A percentile compares a stretch with the other conserved stretches of the same genome.
Evolutionary conservation across 139 green algal genomes (phyloP).

Genomic region (Spirogloea muscicola): DNA sequence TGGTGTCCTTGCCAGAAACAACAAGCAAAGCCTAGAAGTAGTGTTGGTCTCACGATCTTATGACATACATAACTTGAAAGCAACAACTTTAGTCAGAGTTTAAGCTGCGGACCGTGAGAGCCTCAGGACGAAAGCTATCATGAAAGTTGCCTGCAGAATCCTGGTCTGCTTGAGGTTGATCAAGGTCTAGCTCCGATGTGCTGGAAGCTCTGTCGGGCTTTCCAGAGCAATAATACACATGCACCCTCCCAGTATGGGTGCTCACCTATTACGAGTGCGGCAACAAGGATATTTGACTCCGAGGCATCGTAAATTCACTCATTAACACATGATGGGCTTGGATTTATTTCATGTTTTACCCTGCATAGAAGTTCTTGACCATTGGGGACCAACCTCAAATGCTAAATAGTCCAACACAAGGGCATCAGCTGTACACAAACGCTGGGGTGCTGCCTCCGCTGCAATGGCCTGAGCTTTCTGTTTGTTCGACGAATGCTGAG

Average conservation of each 20-base stretch:
- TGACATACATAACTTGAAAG: no score
- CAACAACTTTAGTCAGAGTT: no score
- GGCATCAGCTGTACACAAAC: slow-evolving; percentile 1
- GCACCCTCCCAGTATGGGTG: neutral
- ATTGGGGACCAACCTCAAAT: neutral
- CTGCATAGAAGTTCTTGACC: no score
- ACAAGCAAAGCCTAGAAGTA: neutral
- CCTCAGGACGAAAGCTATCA: no score
- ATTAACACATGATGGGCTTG: neutral
- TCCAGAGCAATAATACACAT: neutral
- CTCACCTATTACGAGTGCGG: neutral
- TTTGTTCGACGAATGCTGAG: no score
- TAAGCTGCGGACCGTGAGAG: no score
- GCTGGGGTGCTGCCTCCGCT: no score
- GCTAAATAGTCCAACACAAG: neutral
- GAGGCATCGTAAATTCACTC: neutral
- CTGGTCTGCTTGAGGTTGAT: no score
- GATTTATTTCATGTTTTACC: neutral
- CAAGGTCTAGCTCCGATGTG: neutral
- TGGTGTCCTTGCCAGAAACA: neutral
- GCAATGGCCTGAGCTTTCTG: no score
- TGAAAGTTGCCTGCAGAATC: no score
- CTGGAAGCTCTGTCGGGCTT: neutral
- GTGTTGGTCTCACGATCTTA: neutral
- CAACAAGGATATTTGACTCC: neutral